phyloP scores from a whole-genome alignment of 1,284 basidiomycete genomes.

The Cryptococcus amylolentus region DNA sequence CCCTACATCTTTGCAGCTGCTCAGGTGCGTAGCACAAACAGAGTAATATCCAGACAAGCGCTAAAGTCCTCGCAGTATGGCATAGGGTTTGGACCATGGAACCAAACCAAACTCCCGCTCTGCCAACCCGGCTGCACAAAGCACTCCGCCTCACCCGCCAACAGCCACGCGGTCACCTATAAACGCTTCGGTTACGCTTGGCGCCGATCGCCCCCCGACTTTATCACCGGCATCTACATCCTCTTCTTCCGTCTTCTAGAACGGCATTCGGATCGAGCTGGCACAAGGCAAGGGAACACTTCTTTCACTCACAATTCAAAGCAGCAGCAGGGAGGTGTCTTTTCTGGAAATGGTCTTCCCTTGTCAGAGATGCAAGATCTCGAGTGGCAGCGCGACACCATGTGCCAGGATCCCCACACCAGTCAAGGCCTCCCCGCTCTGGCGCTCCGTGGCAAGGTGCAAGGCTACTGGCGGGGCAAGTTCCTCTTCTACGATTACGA shows the following conservation, averaged over 20 bases:
- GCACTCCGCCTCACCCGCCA: slow-evolving; percentile 17
- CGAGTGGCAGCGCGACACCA: slow-evolving; percentile 49
- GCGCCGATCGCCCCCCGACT: slow-evolving; percentile 38
- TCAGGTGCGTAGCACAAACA: slow-evolving; percentile 33
- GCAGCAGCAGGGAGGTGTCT: slow-evolving; percentile 21
- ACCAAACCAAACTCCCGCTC: slow-evolving; percentile 44
- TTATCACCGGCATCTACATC: slow-evolving; percentile 34
- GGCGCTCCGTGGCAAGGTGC: slow-evolving; percentile 47
- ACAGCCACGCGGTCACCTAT: slow-evolving; percentile 33
- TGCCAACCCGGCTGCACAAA: slow-evolving; percentile 25
- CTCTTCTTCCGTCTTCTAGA: slow-evolving; percentile 39
- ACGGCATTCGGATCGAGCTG: slow-evolving; percentile 35
- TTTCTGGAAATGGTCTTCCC: slow-evolving; percentile 31
- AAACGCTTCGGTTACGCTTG: slow-evolving; percentile 43
- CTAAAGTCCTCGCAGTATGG: slow-evolving; percentile 46
- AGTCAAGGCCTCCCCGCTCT: slow-evolving; percentile 50
- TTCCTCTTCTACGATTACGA: slow-evolving; percentile 56
- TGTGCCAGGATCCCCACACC: slow-evolving; percentile 50
- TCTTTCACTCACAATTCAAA: slow-evolving; percentile 14
- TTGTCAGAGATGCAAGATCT: slow-evolving; percentile 44
- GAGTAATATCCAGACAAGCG: not conserved
- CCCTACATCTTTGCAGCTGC: slow-evolving; percentile 56
- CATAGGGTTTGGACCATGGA: slow-evolving; percentile 52
- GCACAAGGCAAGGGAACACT: slow-evolving; percentile 23
- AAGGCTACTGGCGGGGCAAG: slow-evolving; percentile 54